Conservation (phyloP, 176 grass and related monocot genomes). For the Triticum aestivum region IWGSC_CS_RefSeq_v2.1 NC_057812.1:649253362-649253861, state of each 20-base stretch:
- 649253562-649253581: constrained; percentile 92
- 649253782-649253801: constrained; percentile 83
- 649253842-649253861: constrained; percentile 42
- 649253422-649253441: constrained; percentile 80
- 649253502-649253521: constrained; percentile 91
- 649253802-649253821: constrained; percentile 70
- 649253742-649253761: constrained; percentile 94
- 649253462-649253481: constrained; percentile 82
- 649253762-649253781: constrained; percentile 98
- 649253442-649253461: constrained; percentile 79
- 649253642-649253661: constrained; percentile 18
- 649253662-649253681: constrained; percentile 1
- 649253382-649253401: constrained; percentile 85
- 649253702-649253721: constrained; percentile 22
- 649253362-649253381: constrained; percentile 93
- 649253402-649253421: constrained; percentile 94
- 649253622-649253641: constrained; percentile 98
- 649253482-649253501: constrained; percentile 55
- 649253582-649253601: constrained; percentile 89
- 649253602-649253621: constrained; percentile 96
- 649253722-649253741: constrained; percentile 97
- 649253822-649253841: constrained; percentile 96
- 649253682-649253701: constrained; percentile 10
- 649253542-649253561: constrained; percentile 85
- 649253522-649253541: constrained; percentile 97